Percentiles rank a stretch among this genome's conserved stretches.
Evolutionary conservation across 345 rosid species (phyloP).

Genomic region (Bruguiera gymnorhiza): DNA sequence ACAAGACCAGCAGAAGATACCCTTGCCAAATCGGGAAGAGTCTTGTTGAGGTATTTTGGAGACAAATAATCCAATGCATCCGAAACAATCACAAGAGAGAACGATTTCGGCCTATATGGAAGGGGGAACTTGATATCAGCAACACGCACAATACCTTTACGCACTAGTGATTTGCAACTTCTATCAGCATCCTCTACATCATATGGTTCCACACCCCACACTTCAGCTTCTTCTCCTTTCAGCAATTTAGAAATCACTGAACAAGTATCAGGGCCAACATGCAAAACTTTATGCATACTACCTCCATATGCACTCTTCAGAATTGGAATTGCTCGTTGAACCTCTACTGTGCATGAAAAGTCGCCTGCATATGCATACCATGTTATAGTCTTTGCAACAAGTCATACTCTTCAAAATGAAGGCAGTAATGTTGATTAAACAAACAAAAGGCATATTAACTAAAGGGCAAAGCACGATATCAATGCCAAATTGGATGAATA

Average conservation of each 20-base stretch:
- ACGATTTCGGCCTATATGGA: slow-evolving; percentile 84
- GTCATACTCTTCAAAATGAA: not conserved
- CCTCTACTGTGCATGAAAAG: slow-evolving; percentile 70
- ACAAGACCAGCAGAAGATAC: slow-evolving; percentile 75
- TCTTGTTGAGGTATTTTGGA: slow-evolving; percentile 84
- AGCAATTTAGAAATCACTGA: slow-evolving; percentile 73
- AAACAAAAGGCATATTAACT: no score
- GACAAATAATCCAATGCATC: slow-evolving; percentile 92
- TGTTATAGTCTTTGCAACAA: not conserved
- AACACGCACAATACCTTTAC: slow-evolving; percentile 77
- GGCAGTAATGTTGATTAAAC: no score
- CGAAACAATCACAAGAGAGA: slow-evolving; percentile 83
- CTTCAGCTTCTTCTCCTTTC: slow-evolving; percentile 85
- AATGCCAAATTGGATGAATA: no score
- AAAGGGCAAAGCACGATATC: no score
- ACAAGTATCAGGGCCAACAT: slow-evolving; percentile 92
- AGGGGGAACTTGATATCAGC: slow-evolving; percentile 90
- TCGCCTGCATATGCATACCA: slow-evolving; percentile 43
- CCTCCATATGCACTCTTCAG: slow-evolving; percentile 82
- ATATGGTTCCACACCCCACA: slow-evolving; percentile 96
- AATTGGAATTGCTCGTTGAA: slow-evolving; percentile 66
- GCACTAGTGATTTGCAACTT: slow-evolving; percentile 66
- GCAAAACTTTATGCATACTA: slow-evolving; percentile 84
- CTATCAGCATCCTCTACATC: slow-evolving; percentile 86
- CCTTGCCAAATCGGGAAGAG: slow-evolving; percentile 83